Conservation (phyloP, 495 filamentous ascomycete genomes). For the Xanthoparmelia taractica region DNA sequence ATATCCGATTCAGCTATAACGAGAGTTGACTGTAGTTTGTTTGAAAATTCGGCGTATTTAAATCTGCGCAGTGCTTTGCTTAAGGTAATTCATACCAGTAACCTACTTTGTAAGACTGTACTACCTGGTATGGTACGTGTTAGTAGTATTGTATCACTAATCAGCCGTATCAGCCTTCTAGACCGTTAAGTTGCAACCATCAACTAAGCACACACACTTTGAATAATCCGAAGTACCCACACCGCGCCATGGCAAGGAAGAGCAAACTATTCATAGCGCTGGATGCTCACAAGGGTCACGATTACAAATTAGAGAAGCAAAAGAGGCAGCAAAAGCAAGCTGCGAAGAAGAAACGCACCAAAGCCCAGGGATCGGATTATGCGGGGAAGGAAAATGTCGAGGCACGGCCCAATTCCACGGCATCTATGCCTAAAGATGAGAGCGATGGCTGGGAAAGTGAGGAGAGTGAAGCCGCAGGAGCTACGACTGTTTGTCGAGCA, state of each 20-base stretch:
- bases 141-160: no score
- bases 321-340: conserved; percentile 49
- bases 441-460: conserved; percentile 32
- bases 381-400: conserved; percentile 28
- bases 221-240: no score
- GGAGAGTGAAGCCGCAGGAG: conserved; percentile 22
- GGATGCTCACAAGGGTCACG: conserved; percentile 57
- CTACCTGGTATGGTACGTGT: no score
- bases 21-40: no score
- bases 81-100: no score
- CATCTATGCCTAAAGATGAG: conserved; percentile 17
- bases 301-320: conserved; percentile 61
- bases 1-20: no score
- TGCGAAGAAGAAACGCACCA: conserved; percentile 44
- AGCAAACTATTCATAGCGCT: conserved; percentile 60
- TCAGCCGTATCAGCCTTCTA: no score
- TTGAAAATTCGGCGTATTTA: no score
- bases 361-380: conserved; percentile 28
- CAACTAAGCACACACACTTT: no score
- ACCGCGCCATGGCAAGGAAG: conserved; percentile 48
- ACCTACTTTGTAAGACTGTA: no score
- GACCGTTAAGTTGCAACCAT: no score
- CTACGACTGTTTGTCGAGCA: conserved; percentile 1
- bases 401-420: conserved; percentile 11
- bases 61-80: no score